Evolutionary conservation across 2,329 filamentous ascomycete genomes (phyloP), one percentile per base, ranked within the genome.

Genomic region (Fusarium sp.): DNA sequence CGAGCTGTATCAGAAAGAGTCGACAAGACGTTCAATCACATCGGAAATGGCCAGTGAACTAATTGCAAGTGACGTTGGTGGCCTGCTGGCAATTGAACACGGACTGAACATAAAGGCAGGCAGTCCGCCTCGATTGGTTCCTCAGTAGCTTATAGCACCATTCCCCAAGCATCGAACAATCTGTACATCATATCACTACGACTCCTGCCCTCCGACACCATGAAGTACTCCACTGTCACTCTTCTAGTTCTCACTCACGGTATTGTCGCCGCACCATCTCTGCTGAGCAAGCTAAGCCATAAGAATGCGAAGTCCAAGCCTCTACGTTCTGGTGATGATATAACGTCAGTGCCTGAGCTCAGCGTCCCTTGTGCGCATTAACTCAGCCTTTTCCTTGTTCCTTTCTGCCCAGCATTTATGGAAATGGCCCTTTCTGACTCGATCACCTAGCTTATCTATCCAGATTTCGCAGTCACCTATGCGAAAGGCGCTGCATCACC

Each of bases 291-390:
- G n/a, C 31, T 49, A 3, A 8, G 18, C 28, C 44, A 33, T 28
- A 47, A 41, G 11, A 18, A 38, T 18, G 9, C 8, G 2, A 12
- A 40, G 6, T 7, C 5, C 0, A 52, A 26, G 26, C 4, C 7
- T 1, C 9, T 8, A 6, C 3, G 5, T 1, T 6, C 31, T 8
- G 51, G 34, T 10, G 36, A 42, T 1, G 62, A 66, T 3, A 57
- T 66, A 18, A 66, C 62, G 62, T 66, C 4, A 55, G 62, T 23
- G 6, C 6, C 23, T 23, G 23, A 23, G 23, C 23, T 23, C 6
- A 23, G 6, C 5, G 6, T 23, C 23, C 23, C 23, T 23, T 23
- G 4, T 23, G 23, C 23, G 23, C 23, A 23, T 23, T 23, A 23
- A 23, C 23, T 23, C 4, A 6, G 23, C 5, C 23, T 23, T 23